Evolutionary conservation across 768 basidiomycete species (phyloP).

Genomic region (Nidularia pulvinata): DNA sequence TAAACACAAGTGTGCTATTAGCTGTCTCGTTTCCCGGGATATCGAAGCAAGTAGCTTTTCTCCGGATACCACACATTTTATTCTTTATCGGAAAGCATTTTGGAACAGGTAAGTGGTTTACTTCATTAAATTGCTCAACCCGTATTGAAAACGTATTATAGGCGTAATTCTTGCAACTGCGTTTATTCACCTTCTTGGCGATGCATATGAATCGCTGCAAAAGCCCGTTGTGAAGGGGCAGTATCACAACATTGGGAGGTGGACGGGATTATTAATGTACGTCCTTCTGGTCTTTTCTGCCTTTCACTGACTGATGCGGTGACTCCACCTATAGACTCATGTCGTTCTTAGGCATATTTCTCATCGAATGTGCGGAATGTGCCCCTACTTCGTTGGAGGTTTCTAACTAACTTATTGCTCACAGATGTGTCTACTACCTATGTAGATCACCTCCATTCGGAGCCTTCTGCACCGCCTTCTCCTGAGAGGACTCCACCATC

Average conservation of each 20-base stretch:
- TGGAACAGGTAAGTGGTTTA: conserved; percentile 58
- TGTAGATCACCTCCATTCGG: conserved; percentile 69
- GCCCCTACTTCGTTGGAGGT: background rate
- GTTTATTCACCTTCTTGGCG: conserved; percentile 80
- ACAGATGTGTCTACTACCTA: conserved; percentile 75
- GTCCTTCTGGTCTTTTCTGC: conserved; percentile 15
- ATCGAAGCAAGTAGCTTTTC: conserved; percentile 48
- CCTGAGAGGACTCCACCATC: conserved; percentile 22
- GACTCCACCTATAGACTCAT: conserved; percentile 52
- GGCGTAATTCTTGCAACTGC: conserved; percentile 85
- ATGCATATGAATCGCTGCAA: conserved; percentile 65
- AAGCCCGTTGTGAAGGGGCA: conserved; percentile 39
- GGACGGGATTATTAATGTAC: conserved; percentile 76
- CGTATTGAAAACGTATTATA: conserved; percentile 12
- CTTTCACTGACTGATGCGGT: background rate
- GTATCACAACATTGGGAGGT: conserved; percentile 49
- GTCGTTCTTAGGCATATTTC: conserved; percentile 71
- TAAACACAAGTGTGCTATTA: conserved; percentile 10
- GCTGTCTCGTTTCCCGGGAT: conserved; percentile 77
- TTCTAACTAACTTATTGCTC: background rate
- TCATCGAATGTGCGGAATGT: conserved; percentile 70
- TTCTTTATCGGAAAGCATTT: conserved; percentile 92
- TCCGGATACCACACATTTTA: conserved; percentile 64
- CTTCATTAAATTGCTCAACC: background rate
- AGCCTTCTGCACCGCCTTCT: conserved; percentile 50